Percentiles rank a stretch among this genome's conserved stretches.
Evolutionary conservation across 192 early-diverging fungal genomes (phyloP).

Genomic region (Coemansia sp.): DNA sequence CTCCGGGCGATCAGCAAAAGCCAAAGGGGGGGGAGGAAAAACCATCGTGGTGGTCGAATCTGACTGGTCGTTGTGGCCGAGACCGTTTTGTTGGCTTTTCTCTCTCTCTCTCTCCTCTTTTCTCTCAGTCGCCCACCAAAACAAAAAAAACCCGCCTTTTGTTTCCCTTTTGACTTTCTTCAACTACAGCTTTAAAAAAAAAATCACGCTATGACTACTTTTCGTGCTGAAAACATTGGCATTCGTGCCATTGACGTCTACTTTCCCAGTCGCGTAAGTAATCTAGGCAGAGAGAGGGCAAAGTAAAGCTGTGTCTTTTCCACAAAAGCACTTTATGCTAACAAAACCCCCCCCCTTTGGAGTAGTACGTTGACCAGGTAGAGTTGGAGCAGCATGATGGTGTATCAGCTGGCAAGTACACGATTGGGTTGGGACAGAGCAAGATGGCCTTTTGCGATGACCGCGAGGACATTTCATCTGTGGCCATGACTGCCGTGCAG

Average conservation of each 20-base stretch:
- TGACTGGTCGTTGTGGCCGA: too few species aligned
- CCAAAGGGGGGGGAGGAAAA: too few species aligned
- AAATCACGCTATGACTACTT: constrained; percentile 7
- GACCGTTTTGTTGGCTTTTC: background rate
- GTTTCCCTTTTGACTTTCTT: background rate
- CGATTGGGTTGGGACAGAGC: constrained; percentile 92
- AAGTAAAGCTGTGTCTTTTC: background rate
- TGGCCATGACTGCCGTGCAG: constrained; percentile 67
- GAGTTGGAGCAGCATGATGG: constrained; percentile 79
- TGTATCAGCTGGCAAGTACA: constrained; percentile 95
- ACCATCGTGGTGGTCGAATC: too few species aligned
- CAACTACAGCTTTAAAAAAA: background rate
- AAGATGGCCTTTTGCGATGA: constrained; percentile 96
- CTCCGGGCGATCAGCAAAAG: too few species aligned
- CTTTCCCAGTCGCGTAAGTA: constrained; percentile 55
- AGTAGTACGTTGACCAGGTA: constrained; percentile 37
- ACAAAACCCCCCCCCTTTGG: background rate
- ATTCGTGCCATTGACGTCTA: constrained; percentile 63
- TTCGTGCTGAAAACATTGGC: constrained; percentile 57
- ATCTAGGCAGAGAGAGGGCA: background rate
- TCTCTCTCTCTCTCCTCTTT: constrained; percentile 2
- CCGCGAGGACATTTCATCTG: constrained; percentile 62
- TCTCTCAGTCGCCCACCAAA: background rate
- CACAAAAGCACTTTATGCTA: background rate
- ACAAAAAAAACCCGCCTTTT: background rate